phyloP scores from a whole-genome alignment of 495 filamentous ascomycete genomes.

The Tuber brumale region DNA sequence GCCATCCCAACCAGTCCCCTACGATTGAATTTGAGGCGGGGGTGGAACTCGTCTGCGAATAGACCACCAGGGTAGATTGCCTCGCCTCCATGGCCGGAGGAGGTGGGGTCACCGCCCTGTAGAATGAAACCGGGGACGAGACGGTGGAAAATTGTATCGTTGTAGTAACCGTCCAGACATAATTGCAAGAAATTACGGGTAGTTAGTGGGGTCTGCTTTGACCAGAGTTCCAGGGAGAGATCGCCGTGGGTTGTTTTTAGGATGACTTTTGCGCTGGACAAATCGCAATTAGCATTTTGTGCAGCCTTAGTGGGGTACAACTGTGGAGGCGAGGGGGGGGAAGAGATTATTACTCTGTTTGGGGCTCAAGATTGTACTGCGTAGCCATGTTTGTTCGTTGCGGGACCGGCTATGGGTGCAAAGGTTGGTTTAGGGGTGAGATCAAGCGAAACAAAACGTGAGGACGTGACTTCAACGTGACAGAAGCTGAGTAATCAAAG shows the following conservation, averaged over 20 bases:
- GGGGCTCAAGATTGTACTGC: conserved; percentile 89
- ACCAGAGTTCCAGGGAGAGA: conserved; percentile 84
- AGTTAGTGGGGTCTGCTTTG: conserved; percentile 82
- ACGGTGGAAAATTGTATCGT: conserved; percentile 85
- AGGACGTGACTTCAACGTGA: background rate
- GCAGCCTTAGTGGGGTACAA: background rate
- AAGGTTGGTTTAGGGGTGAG: background rate
- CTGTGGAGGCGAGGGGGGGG: background rate
- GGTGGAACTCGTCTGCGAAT: conserved; percentile 86
- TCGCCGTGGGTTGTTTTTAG: conserved; percentile 85
- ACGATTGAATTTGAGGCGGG: conserved; percentile 83
- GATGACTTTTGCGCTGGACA: conserved; percentile 72
- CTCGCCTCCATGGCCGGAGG: conserved; percentile 83
- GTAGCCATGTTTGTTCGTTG: conserved; percentile 58
- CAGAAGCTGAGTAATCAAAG: background rate
- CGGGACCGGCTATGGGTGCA: background rate
- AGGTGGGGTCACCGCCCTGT: conserved; percentile 80
- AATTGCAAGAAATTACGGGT: conserved; percentile 94
- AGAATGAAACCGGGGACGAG: conserved; percentile 85
- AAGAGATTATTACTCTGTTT: conserved; percentile 43
- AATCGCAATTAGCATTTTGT: conserved; percentile 6
- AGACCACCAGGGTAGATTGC: conserved; percentile 82
- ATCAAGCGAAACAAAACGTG: background rate
- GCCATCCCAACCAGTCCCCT: conserved; percentile 92
- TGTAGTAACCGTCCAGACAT: conserved; percentile 90